Conservation (phyloP, 257 asterid genomes). For the Solanum habrochaites region DNA sequence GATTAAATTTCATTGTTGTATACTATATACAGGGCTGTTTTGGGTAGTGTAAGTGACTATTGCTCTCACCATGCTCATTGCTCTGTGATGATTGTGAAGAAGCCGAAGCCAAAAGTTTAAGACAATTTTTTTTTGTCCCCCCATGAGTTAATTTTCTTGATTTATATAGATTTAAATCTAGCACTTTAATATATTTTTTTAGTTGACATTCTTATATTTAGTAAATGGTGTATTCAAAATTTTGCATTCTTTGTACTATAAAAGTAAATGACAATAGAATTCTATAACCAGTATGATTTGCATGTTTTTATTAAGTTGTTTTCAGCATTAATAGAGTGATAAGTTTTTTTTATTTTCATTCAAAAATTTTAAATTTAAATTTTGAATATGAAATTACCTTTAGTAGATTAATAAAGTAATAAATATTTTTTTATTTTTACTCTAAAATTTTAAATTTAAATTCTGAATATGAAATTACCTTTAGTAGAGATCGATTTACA, state of each 20-base stretch:
- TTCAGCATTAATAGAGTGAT: not conserved
- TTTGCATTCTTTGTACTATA: not conserved
- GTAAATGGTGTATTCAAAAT: not conserved
- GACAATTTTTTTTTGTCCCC: not conserved
- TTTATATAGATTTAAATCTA: no score
- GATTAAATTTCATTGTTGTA: not conserved
- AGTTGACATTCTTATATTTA: not conserved
- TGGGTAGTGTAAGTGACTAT: slow-evolving; percentile 49
- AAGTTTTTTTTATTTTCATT: not conserved
- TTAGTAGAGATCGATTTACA: not conserved
- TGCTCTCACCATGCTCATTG: slow-evolving; percentile 53
- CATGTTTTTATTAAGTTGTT: not conserved
- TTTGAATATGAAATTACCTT: not conserved
- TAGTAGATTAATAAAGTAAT: not conserved
- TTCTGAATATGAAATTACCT: not conserved
- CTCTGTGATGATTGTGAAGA: slow-evolving; percentile 41
- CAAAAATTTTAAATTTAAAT: rapidly evolving
- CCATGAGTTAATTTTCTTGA: not conserved
- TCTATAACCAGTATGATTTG: not conserved
- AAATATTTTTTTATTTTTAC: not conserved
- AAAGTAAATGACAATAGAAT: not conserved
- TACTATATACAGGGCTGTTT: slow-evolving; percentile 17
- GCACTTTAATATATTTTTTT: not conserved
- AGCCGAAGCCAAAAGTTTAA: slow-evolving; percentile 13
- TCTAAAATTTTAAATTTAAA: not conserved